phyloP scores from a whole-genome alignment of 306 rosid genomes.

The Chamaecrista fasciculata region DNA sequence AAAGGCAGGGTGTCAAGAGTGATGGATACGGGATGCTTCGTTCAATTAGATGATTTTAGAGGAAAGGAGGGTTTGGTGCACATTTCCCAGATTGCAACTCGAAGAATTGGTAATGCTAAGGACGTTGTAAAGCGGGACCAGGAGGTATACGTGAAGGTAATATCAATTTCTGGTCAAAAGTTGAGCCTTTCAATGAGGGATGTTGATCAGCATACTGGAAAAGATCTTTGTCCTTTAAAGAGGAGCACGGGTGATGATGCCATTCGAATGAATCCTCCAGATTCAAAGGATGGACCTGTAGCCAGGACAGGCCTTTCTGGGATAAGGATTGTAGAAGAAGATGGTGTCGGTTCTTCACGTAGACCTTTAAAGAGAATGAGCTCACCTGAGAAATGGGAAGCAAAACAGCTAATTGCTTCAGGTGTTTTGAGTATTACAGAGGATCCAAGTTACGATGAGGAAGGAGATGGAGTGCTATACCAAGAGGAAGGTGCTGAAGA shows the following conservation, averaged over 20 bases:
- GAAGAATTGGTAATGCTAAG: conserved; percentile 73
- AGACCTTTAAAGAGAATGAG: conserved; percentile 93
- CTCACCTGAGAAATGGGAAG: conserved; percentile 93
- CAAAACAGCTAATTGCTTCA: conserved; percentile 80
- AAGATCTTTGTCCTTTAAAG: conserved; percentile 78
- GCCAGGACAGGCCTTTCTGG: conserved; percentile 82
- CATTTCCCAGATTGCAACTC: conserved; percentile 78
- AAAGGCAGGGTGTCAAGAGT: conserved; percentile 78
- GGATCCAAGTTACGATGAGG: conserved; percentile 78
- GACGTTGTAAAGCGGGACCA: conserved; percentile 83
- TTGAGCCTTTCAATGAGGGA: conserved; percentile 87
- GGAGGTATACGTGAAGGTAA: conserved; percentile 79
- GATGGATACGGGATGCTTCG: conserved; percentile 88
- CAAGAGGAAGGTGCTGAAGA: conserved; percentile 89
- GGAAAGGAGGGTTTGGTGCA: conserved; percentile 92
- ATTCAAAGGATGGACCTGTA: conserved; percentile 60
- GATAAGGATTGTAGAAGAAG: conserved; percentile 77
- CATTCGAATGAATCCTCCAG: conserved; percentile 56
- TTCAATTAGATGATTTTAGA: conserved; percentile 63
- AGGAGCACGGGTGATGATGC: conserved; percentile 54
- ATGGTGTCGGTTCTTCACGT: conserved; percentile 49
- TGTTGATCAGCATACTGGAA: conserved; percentile 76
- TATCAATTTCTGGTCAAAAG: conserved; percentile 74
- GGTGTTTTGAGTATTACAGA: conserved; percentile 69
- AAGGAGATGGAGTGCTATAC: conserved; percentile 72